Base-by-base conservation (phyloP, 306 rosid species). In the Sphenostylis stenocarpa region DNA sequence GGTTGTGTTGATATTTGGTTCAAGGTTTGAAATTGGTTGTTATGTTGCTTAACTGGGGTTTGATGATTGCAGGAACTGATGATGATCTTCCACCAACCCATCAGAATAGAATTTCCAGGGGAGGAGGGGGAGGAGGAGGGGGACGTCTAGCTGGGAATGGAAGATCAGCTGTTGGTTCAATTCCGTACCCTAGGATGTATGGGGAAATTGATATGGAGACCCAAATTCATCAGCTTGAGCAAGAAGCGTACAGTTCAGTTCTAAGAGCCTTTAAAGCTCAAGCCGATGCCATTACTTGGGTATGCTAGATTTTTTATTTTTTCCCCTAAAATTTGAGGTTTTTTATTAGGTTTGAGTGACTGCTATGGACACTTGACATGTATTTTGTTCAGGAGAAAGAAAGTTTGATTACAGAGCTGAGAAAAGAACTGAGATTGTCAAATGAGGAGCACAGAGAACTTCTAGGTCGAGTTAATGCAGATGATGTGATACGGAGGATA, bases 251-350 rank as follows among this genome's bases (percentile, higher is more conserved):
- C 87, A 91, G 97, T 89, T 87, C 98, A 16, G 97, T 94, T 86
- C 88, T 94, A 68, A 85, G 98, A 90, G 98, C 98, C 88, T 94
- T 94, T 83, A 94, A 94, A 91, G 98, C 98, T 77, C 98, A 91
- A 86, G 94, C 97, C 79, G 98, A 94, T 90, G 91, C 89, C 86
- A 90, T 94, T 85, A 88, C 98, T 84, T 94, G 98, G 98, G 98
- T 94, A 91, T 80, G 20, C 67, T 71, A 80, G 69, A 29, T 78
- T 47, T 55, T 79, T 85, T n/a, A n/a, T 77, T 77, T 67, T 77
- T 81, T 84, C 79, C 73, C 29, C 72, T 64, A 76, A 68, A 82
- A 86, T 86, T 82, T 48, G 20, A 58, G 60, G 66, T 70, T 82
- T 55, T 26, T 77, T 74, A 80, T 83, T 87, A 78, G 85, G 91